Base-by-base conservation (phyloP, 75 land plant species). In the Pinus taeda region DNA sequence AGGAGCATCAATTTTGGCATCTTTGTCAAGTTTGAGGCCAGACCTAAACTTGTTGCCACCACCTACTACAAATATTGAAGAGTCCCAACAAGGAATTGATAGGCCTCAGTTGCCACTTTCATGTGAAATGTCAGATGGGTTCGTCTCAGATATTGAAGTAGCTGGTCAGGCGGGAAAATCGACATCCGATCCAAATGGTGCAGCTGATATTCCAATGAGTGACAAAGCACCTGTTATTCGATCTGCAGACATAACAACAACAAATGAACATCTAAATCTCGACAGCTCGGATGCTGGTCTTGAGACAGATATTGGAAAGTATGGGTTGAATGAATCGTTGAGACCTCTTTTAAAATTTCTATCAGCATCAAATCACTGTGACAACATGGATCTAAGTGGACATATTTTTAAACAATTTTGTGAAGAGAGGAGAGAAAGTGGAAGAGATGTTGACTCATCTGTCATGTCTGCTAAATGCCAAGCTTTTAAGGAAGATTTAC, bases 1-100 rank as follows among this genome's bases (percentile, higher is more conserved):
- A 37, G 92, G 88, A 63, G 90, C 89, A 36, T 88, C 92, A 57
- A 88, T 86, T 45, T 74, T 92, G 57, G 90, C 95, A 79, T 90
- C 90, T 62, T 58, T 92, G 30, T 88, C 91, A 56, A 86, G 72
- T 79, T 42, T 74, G 57, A 36, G 69, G 17, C 78, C 79, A 63
- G 86, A 89, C 49, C 11, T 80, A 21, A 74, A 85, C 18, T 56
- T 74, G 59, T 74, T 87, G 37, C 82, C 85, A 3, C 77, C 81
- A 24, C 69, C 75, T 6, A 15, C 80, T 59, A 73, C 75, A 53
- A 71, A 74, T 66, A 79, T 65, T 42, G 77, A 81, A 45, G 80
- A 74, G 76, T 66, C 65, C 18, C 66, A 71, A 42, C 79, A 82
- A 69, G 82, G 75, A 73, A 24, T 83, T 15, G 86, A 82, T 42